Evolutionary conservation across 176 grass and related monocot species (phyloP).

Genomic region (Tillandsia fasciculata): DNA sequence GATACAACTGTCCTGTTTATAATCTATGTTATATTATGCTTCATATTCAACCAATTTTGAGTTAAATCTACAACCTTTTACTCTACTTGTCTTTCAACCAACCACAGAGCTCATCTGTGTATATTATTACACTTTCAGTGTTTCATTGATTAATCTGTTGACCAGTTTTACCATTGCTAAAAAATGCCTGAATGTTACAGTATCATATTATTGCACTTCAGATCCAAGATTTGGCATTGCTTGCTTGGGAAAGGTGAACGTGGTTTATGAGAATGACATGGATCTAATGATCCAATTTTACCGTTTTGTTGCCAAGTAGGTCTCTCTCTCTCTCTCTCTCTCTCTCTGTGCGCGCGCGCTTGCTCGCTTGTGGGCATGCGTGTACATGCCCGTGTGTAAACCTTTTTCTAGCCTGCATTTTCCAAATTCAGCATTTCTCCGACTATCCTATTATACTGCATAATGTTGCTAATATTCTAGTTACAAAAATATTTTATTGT

Average conservation of each 20-base stretch:
- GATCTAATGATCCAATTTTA: constrained; percentile 80
- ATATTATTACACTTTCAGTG: too few relatives aligned
- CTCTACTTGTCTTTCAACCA: too few relatives aligned
- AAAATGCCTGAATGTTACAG: neutral
- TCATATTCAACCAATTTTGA: too few relatives aligned
- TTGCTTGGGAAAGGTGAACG: constrained; percentile 71
- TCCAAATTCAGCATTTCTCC: neutral
- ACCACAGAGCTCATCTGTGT: too few relatives aligned
- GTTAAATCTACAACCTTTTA: too few relatives aligned
- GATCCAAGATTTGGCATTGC: constrained; percentile 79
- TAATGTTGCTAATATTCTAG: neutral
- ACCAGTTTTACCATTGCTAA: too few relatives aligned
- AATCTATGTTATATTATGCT: too few relatives aligned
- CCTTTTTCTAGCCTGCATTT: neutral
- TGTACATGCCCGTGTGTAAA: neutral
- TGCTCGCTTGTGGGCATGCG: too few relatives aligned
- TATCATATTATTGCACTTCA: constrained; percentile 26
- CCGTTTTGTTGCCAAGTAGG: constrained; percentile 81
- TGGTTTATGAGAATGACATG: constrained; percentile 61
- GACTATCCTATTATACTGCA: neutral
- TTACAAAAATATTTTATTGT: neutral
- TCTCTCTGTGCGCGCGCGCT: too few relatives aligned
- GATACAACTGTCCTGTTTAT: neutral
- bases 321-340: neutral
- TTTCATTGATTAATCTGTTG: too few relatives aligned